Evolutionary conservation across 2,329 filamentous ascomycete genomes (phyloP), one percentile per base, ranked within the genome.

Genomic region (Aspergillus viridinutans): DNA sequence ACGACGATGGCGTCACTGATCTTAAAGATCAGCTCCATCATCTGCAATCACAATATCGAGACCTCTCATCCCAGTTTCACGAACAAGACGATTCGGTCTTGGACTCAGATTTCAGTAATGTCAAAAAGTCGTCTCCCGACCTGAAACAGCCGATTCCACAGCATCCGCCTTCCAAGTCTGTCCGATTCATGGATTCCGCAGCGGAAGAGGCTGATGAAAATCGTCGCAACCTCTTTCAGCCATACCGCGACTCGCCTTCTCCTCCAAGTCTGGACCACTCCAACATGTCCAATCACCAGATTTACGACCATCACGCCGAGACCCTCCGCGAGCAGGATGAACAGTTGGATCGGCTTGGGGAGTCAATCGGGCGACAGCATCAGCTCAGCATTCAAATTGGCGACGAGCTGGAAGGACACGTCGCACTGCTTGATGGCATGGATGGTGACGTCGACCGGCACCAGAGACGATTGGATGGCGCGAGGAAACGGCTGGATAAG

Each of bases 311-410:
- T 74, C 94, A 99, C 76, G 79, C 82, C 55, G 85, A 86, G 60
- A 86, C 96, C 26, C 80, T 99, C 40, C 82, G 83, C n/a, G 87
- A 97, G 60, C 94, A 99, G 75, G 94, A 99, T 70, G 89, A 90
- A 63, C 92, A 96, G 73, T 82, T 99, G n/a, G 93, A 97, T 72
- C 81, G 83, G 9, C 79, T 99, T 3, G 90, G 92, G n/a, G 85
- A 86, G 67, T 90, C 86, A 57, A 97, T 99, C 64, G 84, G 90
- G 3, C 85, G 94, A 42, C 94, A 97, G 78, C 83, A 95, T 51
- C 90, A 97, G 77, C 81, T 99, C 60, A 92, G 89, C 70, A 95
- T 97, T 78, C 90, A 94, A 78, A 97, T 99, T 68, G 93, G 94
- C 29, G 90, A 97, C 72, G 94, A 99, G 80, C 81, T 99, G 38